Evolutionary conservation across 441 rosid species (phyloP).

Genomic region (Dalechampia spathulata): DNA sequence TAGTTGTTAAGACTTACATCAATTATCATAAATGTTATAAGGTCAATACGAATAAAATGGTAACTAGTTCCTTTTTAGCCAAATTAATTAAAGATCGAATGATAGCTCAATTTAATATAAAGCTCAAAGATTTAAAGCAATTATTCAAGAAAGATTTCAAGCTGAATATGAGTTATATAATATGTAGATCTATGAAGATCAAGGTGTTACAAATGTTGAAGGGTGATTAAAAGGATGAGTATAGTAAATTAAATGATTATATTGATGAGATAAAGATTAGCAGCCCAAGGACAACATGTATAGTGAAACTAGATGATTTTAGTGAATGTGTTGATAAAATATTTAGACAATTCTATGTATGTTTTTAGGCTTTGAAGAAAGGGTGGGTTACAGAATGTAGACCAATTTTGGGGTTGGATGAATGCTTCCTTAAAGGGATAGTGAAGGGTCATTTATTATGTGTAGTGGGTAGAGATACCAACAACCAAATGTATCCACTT

Average conservation of each 20-base stretch:
- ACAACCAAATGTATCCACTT: too few species aligned
- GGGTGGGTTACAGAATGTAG: background rate
- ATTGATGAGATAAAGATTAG: background rate
- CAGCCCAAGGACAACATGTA: background rate
- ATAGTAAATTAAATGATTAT: background rate
- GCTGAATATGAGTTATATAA: too few species aligned
- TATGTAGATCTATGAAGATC: too few species aligned
- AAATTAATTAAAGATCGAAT: too few species aligned
- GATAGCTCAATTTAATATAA: too few species aligned
- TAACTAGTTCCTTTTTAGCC: too few species aligned
- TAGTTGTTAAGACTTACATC: too few species aligned
- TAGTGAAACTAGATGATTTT: background rate
- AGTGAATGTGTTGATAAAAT: background rate
- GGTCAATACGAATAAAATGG: too few species aligned
- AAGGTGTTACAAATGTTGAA: too few species aligned
- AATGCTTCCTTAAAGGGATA: background rate
- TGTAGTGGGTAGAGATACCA: too few species aligned
- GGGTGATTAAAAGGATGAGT: background rate
- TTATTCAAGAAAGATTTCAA: background rate
- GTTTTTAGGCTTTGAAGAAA: background rate
- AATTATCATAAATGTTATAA: too few species aligned
- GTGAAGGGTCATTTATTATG: too few species aligned
- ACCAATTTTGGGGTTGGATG: background rate
- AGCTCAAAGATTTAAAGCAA: background rate
- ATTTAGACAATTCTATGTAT: background rate